A percentile compares a stretch with the other conserved stretches of the same genome.
Evolutionary conservation across 2,329 filamentous ascomycete species (phyloP).

Genomic region (Penicillium sp.): DNA sequence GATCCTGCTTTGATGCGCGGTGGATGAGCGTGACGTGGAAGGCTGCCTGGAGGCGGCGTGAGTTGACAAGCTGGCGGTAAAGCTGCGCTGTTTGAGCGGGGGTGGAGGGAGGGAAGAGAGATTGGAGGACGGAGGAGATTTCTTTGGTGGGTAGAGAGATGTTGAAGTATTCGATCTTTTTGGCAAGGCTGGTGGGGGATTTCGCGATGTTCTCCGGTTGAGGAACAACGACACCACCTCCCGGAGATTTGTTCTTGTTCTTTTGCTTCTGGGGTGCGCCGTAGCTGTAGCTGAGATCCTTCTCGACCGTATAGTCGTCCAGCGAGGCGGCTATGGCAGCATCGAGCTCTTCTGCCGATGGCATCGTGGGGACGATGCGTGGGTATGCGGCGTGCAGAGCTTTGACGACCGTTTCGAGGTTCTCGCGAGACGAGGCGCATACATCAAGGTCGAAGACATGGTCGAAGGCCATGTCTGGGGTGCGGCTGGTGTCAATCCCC

Average conservation of each 20-base stretch:
- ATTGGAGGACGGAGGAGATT: conserved; percentile 64
- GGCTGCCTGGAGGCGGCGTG: conserved; percentile 72
- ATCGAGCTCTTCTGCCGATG: conserved; percentile 73
- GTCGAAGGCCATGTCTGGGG: conserved; percentile 83
- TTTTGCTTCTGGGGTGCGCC: conserved; percentile 36
- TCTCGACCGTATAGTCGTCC: conserved; percentile 74
- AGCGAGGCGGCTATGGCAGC: conserved; percentile 74
- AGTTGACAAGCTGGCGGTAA: conserved; percentile 73
- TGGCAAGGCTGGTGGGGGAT: conserved; percentile 43
- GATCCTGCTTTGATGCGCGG: conserved; percentile 61
- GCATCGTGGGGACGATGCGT: conserved; percentile 66
- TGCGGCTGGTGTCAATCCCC: conserved; percentile 63
- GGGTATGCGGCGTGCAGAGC: conserved; percentile 77
- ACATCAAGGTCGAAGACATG: conserved; percentile 82
- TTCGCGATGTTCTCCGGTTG: conserved; percentile 6
- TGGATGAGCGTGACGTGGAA: conserved; percentile 97
- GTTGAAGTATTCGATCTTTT: conserved; percentile 67
- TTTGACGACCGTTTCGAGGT: conserved; percentile 76
- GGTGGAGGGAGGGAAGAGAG: conserved; percentile 61
- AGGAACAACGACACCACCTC: conserved; percentile 1
- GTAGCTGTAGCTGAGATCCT: conserved; percentile 63
- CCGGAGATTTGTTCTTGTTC: conserved; percentile 35
- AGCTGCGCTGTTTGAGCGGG: conserved; percentile 61
- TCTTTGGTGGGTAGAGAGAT: conserved; percentile 56
- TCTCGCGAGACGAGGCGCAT: conserved; percentile 72